These are phyloP conservation scores for Fusarium begoniae DNA, from an alignment of 2,329 filamentous ascomycete genomes.

Conservation along the genomic window DNA sequence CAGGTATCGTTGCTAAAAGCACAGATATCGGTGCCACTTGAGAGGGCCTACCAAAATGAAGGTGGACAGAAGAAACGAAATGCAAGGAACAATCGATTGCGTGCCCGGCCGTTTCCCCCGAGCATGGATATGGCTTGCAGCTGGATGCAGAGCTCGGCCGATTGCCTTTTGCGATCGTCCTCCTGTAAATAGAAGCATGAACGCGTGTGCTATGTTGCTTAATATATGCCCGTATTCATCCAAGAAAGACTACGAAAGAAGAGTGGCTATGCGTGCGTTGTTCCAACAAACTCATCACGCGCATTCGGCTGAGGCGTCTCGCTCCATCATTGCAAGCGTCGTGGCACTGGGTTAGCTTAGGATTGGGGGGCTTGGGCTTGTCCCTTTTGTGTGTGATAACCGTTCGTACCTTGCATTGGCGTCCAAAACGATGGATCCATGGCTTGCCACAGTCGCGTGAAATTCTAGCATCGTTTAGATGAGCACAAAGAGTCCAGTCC, in stretches of 20 bases:
- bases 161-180: conserved; percentile 18
- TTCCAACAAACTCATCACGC: conserved; percentile 14
- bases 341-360: conserved; percentile 22
- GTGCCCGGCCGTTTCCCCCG: conserved; percentile 13
- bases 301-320: conserved; percentile 27
- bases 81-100: conserved; percentile 32
- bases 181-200: conserved; percentile 25
- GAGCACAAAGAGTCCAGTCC: conserved; percentile 28
- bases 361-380: neutral
- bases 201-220: conserved; percentile 6
- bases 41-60: conserved; percentile 24
- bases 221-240: neutral
- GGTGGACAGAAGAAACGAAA: conserved; percentile 25
- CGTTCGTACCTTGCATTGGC: conserved; percentile 38
- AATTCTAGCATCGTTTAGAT: conserved; percentile 21
- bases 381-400: conserved; percentile 30
- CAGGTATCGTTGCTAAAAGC: conserved; percentile 12
- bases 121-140: conserved; percentile 30
- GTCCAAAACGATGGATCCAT: conserved; percentile 1
- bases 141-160: conserved; percentile 5
- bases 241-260: neutral
- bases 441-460: conserved; percentile 23
- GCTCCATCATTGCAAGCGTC: conserved; percentile 27
- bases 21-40: conserved; percentile 13
- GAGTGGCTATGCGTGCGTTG: conserved; percentile 13